Conservation (phyloP, 1,284 basidiomycete species). For the Pascua guehoae region DNA sequence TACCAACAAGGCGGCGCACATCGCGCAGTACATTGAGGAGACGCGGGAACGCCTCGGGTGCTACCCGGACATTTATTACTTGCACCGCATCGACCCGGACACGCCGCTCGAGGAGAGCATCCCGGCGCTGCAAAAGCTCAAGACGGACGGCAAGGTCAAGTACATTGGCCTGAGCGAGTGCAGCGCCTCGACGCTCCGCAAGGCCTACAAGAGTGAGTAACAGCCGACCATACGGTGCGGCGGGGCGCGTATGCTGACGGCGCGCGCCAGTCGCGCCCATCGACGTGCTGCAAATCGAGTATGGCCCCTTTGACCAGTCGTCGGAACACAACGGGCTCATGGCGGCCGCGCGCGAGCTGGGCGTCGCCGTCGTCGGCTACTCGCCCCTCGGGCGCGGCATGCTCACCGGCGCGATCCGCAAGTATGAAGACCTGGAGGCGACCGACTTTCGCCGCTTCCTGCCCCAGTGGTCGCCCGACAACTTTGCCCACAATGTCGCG, state of each 20-base stretch:
- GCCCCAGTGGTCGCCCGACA: conserved; percentile 39
- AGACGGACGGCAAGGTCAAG: conserved; percentile 46
- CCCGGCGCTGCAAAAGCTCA: conserved; percentile 40
- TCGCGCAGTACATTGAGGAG: conserved; percentile 38
- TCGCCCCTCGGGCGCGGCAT: conserved; percentile 46
- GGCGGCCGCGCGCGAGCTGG: conserved; percentile 42
- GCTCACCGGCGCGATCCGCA: conserved; percentile 36
- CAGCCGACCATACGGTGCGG: too few relatives aligned
- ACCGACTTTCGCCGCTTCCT: conserved; percentile 33
- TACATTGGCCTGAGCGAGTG: conserved; percentile 57
- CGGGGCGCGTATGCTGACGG: too few relatives aligned
- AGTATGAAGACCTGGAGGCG: conserved; percentile 24
- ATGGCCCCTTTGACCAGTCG: too few relatives aligned
- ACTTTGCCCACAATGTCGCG: conserved; percentile 42
- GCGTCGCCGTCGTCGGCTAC: conserved; percentile 47
- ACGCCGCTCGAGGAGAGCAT: conserved; percentile 42
- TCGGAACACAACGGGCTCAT: conserved; percentile 35
- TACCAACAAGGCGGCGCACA: conserved; percentile 38
- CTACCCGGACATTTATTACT: conserved; percentile 50
- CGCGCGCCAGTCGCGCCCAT: too few relatives aligned
- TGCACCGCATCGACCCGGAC: conserved; percentile 46
- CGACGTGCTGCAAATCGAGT: too few relatives aligned
- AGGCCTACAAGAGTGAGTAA: conserved; percentile 54
- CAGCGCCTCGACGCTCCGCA: conserved; percentile 58
- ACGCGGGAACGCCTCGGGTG: conserved; percentile 41